Percentiles rank a stretch among this genome's conserved stretches.
Conservation (phyloP, 2,329 filamentous ascomycete genomes). For the Cadophora malorum region DNA sequence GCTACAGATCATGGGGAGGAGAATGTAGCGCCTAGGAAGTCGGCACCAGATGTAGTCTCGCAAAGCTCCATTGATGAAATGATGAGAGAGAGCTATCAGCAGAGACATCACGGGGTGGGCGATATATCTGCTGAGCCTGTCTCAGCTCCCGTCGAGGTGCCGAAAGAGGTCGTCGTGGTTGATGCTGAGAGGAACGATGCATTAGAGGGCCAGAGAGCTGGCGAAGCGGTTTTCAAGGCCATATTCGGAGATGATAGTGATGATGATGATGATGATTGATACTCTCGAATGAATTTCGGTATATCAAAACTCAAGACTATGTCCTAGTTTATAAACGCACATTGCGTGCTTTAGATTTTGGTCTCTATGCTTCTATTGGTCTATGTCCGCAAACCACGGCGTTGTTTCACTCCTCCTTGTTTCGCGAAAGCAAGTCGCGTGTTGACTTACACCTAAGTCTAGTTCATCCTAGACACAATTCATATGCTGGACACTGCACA, state of each 20-base stretch:
- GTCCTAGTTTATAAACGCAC: not conserved
- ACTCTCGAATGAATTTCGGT: not conserved
- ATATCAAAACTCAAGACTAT: not conserved
- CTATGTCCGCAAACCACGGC: not conserved
- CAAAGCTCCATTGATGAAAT: conserved; percentile 62
- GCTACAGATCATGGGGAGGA: conserved; percentile 51
- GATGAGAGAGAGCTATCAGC: conserved; percentile 52
- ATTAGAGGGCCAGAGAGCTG: conserved; percentile 74
- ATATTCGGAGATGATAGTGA: conserved; percentile 91
- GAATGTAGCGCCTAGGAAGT: conserved; percentile 36
- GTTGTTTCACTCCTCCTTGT: not conserved
- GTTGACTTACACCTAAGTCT: too few relatives aligned
- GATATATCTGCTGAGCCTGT: conserved; percentile 3
- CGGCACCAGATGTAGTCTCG: conserved; percentile 55
- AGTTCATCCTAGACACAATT: too few relatives aligned
- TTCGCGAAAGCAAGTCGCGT: not conserved
- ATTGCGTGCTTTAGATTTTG: not conserved
- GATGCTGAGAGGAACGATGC: conserved; percentile 81
- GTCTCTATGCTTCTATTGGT: not conserved
- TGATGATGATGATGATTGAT: conserved; percentile 63
- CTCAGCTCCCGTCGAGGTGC: conserved; percentile 3
- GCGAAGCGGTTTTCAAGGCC: conserved; percentile 85
- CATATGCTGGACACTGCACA: not conserved
- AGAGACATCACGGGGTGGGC: conserved; percentile 29
- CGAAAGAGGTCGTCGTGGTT: conserved; percentile 50